A percentile compares a stretch with the other conserved stretches of the same genome.
These are phyloP conservation scores for Magnusiomyces magnusii DNA, from an alignment of 1,139 yeast species.

Conservation along the genomic window DNA sequence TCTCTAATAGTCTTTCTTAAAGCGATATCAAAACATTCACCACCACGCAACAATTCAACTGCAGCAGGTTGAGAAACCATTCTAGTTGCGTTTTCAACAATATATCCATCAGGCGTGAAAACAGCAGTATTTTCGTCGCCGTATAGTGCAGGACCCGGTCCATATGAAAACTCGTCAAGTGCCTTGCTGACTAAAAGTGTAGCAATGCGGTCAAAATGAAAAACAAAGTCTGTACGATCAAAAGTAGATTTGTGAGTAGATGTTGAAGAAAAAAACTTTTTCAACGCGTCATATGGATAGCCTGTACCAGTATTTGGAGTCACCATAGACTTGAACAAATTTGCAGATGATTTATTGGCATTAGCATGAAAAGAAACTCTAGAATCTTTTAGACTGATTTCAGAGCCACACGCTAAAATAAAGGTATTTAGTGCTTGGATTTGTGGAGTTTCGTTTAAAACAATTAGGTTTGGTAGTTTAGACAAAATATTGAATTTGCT, in stretches of 20 bases:
- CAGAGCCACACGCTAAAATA: slow-evolving; percentile 38
- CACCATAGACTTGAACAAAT: background rate
- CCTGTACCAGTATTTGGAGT: background rate
- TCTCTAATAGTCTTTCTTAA: slow-evolving; percentile 70
- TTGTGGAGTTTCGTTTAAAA: slow-evolving; percentile 59
- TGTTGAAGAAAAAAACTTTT: background rate
- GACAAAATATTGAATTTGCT: background rate
- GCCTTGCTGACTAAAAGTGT: slow-evolving; percentile 60
- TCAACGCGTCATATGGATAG: background rate
- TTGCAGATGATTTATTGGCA: background rate
- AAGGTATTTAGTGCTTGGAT: slow-evolving; percentile 65
- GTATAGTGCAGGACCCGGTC: slow-evolving; percentile 12
- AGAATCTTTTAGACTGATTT: background rate
- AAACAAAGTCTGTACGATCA: slow-evolving; percentile 68
- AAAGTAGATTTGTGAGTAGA: background rate
- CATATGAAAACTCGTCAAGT: slow-evolving; percentile 41
- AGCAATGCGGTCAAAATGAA: slow-evolving; percentile 77
- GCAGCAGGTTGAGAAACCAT: slow-evolving; percentile 38
- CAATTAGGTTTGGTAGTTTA: slow-evolving; percentile 18
- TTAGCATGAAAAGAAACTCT: background rate
- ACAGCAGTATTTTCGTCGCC: slow-evolving; percentile 28
- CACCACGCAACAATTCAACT: slow-evolving; percentile 77
- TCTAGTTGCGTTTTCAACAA: slow-evolving; percentile 16
- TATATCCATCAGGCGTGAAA: slow-evolving; percentile 41
- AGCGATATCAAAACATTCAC: slow-evolving; percentile 83